Conservation (phyloP, 345 rosid species). For the Hibiscus mutabilis region DNA sequence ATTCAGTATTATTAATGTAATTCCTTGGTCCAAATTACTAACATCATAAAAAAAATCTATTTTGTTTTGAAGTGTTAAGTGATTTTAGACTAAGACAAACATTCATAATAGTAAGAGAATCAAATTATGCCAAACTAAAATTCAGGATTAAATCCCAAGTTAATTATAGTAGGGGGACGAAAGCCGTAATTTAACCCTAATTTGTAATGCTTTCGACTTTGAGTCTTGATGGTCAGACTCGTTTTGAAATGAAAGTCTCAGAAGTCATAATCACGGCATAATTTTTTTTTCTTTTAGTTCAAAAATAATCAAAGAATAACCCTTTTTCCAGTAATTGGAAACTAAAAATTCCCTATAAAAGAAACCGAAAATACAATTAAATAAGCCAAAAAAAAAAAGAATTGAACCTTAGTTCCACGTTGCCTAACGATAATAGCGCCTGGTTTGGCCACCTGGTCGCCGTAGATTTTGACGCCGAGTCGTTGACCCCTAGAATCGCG, state of each 20-base stretch:
- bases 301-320: background rate
- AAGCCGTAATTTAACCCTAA: background rate
- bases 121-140: background rate
- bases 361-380: background rate
- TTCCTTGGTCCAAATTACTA: background rate
- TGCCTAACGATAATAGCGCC: slow-evolving; percentile 92
- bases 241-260: background rate
- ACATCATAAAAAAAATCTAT: background rate
- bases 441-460: slow-evolving; percentile 87
- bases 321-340: background rate
- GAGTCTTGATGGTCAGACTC: background rate
- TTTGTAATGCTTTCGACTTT: background rate
- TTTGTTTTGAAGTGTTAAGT: too few species aligned
- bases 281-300: background rate
- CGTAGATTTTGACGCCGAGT: slow-evolving; percentile 89
- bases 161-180: too few species aligned
- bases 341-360: background rate
- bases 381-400: background rate
- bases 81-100: too few species aligned
- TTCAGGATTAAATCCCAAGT: too few species aligned
- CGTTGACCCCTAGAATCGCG: slow-evolving; percentile 79
- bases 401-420: slow-evolving; percentile 66
- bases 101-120: background rate
- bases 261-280: background rate
- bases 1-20: background rate